phyloP scores from a whole-genome alignment of 352 stramenopile genomes.

The Achlya hypogyna region DNA sequence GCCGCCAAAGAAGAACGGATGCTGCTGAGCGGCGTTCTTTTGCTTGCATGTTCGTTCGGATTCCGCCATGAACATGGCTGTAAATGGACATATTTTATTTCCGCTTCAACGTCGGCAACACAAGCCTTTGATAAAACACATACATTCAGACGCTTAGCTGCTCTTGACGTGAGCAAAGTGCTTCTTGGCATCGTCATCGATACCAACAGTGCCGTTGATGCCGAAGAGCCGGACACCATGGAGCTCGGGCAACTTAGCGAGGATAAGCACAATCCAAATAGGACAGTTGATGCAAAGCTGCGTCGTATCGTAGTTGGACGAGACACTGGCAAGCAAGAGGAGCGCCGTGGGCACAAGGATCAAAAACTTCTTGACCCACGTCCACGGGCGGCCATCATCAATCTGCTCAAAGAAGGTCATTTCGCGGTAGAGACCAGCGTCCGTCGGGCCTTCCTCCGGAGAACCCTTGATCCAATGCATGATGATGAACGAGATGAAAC shows the following conservation, averaged over 20 bases:
- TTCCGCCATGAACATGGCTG: not conserved
- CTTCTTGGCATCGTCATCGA: slow-evolving; percentile 74
- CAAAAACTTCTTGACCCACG: slow-evolving; percentile 89
- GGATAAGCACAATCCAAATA: slow-evolving; percentile 85
- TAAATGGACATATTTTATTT: slow-evolving; percentile 17
- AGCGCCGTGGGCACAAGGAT: slow-evolving; percentile 90
- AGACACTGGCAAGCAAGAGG: slow-evolving; percentile 76
- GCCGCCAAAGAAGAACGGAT: slow-evolving; percentile 72
- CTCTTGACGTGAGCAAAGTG: slow-evolving; percentile 15
- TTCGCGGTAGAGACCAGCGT: slow-evolving; percentile 88
- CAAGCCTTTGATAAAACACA: too few species aligned
- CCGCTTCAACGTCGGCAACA: not conserved
- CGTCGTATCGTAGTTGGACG: slow-evolving; percentile 81
- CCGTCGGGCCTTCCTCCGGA: slow-evolving; percentile 70
- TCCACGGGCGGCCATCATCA: slow-evolving; percentile 86
- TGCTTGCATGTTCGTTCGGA: not conserved
- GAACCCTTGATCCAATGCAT: slow-evolving; percentile 95
- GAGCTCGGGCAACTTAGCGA: slow-evolving; percentile 90
- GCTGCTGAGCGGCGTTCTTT: slow-evolving; percentile 43
- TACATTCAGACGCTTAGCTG: too few species aligned
- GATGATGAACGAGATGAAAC: slow-evolving; percentile 86
- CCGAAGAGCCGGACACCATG: slow-evolving; percentile 93
- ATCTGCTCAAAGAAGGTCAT: slow-evolving; percentile 96
- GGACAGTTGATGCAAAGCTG: slow-evolving; percentile 87
- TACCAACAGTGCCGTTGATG: slow-evolving; percentile 93